Evolutionary conservation across 2,329 filamentous ascomycete genomes (phyloP), one percentile per base, ranked within the genome.

Genomic region (Fusarium tjaetaba): DNA sequence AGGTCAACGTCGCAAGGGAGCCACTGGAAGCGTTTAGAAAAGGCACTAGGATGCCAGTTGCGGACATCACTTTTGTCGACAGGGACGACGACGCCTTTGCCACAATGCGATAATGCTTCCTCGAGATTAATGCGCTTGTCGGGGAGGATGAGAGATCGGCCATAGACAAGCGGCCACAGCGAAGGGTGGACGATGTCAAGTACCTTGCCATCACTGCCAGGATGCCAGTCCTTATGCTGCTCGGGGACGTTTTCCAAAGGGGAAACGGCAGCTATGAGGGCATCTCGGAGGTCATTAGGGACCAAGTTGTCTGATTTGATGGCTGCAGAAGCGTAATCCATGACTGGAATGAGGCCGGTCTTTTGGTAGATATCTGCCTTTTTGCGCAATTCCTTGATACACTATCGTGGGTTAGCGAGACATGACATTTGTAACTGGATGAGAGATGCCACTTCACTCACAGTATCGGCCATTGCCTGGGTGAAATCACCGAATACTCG

Each of bases 181-280:
- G 75, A 77, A 18, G 75, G 75, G 39, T 77, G 73, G 8, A 77
- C 71, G 2, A 77, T 66, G 28, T 77, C 69, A 20, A 73, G 73
- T 11, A 75, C 73, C 32, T 64, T 72, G 7, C 67, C 69, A 14
- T 71, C 61, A 26, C 68, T 76, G 5, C 66, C 56, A 14, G 75
- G 75, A 32, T 77, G 75, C 75, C 75, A 77, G 26, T 77, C 75
- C 70, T 87, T 86, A 39, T 83, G 56, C 0, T 81, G 61, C 11
- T 87, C 85, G 0, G 87, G 85, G 2, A 88, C 83, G 24, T 87
- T 79, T 66, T 91, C 86, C 4, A 93, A 81, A 0, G 77, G 77
- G 3, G 79, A 77, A 38, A 88, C 85, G 3, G 84, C 85, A 6
- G 76, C 71, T 34, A 76, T 81, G 7, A 93, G 81, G 2, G 81